Base-by-base conservation (phyloP, 768 basidiomycete species). In the Crassisporium funariophilum region DNA sequence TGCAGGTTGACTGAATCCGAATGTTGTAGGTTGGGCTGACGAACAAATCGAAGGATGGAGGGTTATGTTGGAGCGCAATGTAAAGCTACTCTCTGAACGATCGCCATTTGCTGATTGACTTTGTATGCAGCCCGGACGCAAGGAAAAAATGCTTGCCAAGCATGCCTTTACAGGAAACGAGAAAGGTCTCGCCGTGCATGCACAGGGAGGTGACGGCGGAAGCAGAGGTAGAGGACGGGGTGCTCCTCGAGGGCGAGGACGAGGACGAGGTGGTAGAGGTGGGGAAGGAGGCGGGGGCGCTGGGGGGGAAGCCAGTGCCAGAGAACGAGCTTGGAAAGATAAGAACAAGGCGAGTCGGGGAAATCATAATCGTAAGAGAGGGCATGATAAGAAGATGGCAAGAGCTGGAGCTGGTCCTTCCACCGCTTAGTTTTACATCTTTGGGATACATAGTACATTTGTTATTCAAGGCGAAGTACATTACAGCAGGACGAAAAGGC, bases 31-130 rank as follows among this genome's bases (percentile, higher is more conserved):
- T 9, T 88, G 86, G 83, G 71, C 63, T 8, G 83, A 97, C 58
- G 87, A 87, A 55, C 93, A 95, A 60, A 83, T 97, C 20, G 93
- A 97, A 64, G 94, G 93, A 0, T 97, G 93, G 93, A 79, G 69
- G 46, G 83, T 89, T 45, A 91, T 95, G 86, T 64, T 97, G 47
- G 95, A 98, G 47, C 71, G 86, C 55, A 86, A 95, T 58, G 94
- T 95, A 58, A 50, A 31, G 16, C 9, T 22, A 13, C 13, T 12
- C 5, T 34, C 33, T n/a, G n/a, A 13, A 17, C 23, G 15, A 20
- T 12, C 3, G 6, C 15, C n/a, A 31, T 2, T 23, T 8, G 4
- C 11, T n/a, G 22, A n/a, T 35, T 2, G 10, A 13, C 13, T 39
- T 37, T 27, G 22, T 21, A 8, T 24, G 13, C 35, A 63, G 62